These are phyloP conservation scores for Coniella vitis DNA, from an alignment of 2,329 filamentous ascomycete species.

Conservation along the genomic window DNA sequence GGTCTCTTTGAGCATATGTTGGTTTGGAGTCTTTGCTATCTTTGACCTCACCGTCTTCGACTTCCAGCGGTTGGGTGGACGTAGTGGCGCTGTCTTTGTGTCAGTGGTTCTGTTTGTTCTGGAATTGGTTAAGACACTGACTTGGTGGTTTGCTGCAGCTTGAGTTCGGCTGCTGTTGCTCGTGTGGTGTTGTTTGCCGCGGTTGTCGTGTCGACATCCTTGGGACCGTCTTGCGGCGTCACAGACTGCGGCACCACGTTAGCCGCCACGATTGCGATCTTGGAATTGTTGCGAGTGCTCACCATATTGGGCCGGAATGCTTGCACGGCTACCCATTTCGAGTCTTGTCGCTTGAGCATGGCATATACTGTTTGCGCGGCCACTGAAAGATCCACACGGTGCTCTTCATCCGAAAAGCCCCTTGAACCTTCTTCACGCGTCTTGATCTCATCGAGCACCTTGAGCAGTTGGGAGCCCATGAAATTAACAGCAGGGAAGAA, in stretches of 20 bases:
- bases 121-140: conserved; percentile 17
- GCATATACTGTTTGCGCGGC: conserved; percentile 66
- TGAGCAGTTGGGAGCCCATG: conserved; percentile 64
- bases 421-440: conserved; percentile 51
- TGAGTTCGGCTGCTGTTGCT: conserved; percentile 58
- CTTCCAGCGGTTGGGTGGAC: conserved; percentile 33
- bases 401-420: conserved; percentile 38
- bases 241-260: conserved; percentile 33
- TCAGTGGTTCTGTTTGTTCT: conserved; percentile 17
- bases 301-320: conserved; percentile 63
- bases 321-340: conserved; percentile 67
- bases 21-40: conserved; percentile 40
- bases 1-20: conserved; percentile 18
- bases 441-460: conserved; percentile 59
- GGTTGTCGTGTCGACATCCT: conserved; percentile 28
- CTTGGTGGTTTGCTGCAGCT: conserved; percentile 37
- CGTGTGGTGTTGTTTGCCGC: conserved; percentile 33
- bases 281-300: conserved; percentile 24
- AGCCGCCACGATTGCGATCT: conserved; percentile 22
- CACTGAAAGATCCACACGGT: conserved; percentile 67
- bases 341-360: conserved; percentile 59
- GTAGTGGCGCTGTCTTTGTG: conserved; percentile 22
- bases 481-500: conserved; percentile 86
- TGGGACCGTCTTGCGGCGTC: conserved; percentile 31
- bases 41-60: conserved; percentile 68